Evolutionary conservation across 495 filamentous ascomycete genomes (phyloP).

Genomic region (Mycothermus thermophilus): DNA sequence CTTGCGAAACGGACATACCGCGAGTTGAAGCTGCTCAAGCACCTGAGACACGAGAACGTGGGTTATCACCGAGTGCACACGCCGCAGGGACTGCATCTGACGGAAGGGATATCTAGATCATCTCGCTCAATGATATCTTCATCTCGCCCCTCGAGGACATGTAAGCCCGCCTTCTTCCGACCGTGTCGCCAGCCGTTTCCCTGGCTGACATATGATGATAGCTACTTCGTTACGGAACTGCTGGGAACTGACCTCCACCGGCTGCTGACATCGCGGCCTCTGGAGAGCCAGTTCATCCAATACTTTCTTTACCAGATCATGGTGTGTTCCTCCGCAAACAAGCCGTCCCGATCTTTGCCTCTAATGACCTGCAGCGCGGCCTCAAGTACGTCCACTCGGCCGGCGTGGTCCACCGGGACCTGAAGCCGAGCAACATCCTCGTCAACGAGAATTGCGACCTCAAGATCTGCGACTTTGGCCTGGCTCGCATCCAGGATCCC

Average conservation of each 20-base stretch:
- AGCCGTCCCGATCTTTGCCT: conserved; percentile 22
- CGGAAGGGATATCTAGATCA: too few relatives aligned
- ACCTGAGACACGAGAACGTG: conserved; percentile 93
- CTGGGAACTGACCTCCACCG: conserved; percentile 94
- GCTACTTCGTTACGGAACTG: conserved; percentile 96
- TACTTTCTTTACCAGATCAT: conserved; percentile 99
- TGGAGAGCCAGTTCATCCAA: conserved; percentile 99
- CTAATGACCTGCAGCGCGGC: conserved; percentile 83
- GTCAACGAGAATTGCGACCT: conserved; percentile 99
- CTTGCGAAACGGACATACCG: conserved; percentile 94
- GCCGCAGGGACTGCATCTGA: conserved; percentile 4
- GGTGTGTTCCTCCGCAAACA: conserved; percentile 36
- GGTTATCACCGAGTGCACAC: conserved; percentile 8
- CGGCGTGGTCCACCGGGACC: conserved; percentile 90
- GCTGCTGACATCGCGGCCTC: conserved; percentile 82
- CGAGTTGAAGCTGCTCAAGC: conserved; percentile 93
- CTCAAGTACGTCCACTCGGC: conserved; percentile 99
- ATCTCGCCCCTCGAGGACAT: conserved; percentile 98
- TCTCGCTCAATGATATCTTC: conserved; percentile 97
- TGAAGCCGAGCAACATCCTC: conserved; percentile 96
- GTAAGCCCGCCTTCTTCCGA: conserved; percentile 35
- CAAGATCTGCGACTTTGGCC: conserved; percentile 97
- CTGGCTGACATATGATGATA: conserved; percentile 27
- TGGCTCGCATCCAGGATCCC: conserved; percentile 96
- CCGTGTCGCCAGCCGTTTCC: neutral